Evolutionary conservation across 352 stramenopile genomes (phyloP).

Genomic region (Globisporangium orthogonon): DNA sequence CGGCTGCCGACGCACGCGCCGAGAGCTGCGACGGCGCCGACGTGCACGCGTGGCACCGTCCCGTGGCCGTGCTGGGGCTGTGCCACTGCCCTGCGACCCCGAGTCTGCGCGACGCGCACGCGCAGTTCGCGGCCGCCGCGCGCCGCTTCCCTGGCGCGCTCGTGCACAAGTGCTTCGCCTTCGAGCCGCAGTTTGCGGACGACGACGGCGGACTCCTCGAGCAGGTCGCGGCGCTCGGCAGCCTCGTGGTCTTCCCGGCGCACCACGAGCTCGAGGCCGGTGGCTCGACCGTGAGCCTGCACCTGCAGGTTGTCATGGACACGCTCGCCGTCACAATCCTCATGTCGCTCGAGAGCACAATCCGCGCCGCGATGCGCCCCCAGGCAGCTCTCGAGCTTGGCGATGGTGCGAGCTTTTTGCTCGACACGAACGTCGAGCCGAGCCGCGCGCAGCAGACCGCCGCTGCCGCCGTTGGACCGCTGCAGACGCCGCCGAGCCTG

Average conservation of each 20-base stretch:
- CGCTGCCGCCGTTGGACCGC: not conserved
- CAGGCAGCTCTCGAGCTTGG: constrained; percentile 23
- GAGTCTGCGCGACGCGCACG: constrained; percentile 44
- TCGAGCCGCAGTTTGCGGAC: constrained; percentile 70
- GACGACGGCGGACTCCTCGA: constrained; percentile 24
- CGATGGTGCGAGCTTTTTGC: constrained; percentile 39
- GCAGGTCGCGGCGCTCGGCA: constrained; percentile 44
- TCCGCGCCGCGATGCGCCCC: constrained; percentile 53
- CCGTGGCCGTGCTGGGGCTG: constrained; percentile 72
- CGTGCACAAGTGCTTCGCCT: constrained; percentile 79
- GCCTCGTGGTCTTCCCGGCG: constrained; percentile 82
- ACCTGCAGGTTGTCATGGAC: constrained; percentile 77
- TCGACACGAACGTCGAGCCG: constrained; percentile 76
- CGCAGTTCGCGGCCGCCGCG: constrained; percentile 62
- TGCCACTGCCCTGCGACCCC: constrained; percentile 74
- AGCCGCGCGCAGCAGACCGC: constrained; percentile 18
- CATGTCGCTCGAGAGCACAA: constrained; percentile 73
- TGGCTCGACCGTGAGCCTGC: constrained; percentile 70
- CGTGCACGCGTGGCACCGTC: constrained; percentile 55
- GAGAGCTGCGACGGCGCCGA: constrained; percentile 66
- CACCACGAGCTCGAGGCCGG: constrained; percentile 60
- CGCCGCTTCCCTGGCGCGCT: constrained; percentile 60
- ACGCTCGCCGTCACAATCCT: constrained; percentile 77
- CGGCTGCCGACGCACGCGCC: constrained; percentile 39
- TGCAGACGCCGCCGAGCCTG: constrained; percentile 2